A percentile compares a stretch with the other conserved stretches of the same genome.
Conservation (phyloP, 495 filamentous ascomycete species). For the Evansstolkia leycettana region DNA sequence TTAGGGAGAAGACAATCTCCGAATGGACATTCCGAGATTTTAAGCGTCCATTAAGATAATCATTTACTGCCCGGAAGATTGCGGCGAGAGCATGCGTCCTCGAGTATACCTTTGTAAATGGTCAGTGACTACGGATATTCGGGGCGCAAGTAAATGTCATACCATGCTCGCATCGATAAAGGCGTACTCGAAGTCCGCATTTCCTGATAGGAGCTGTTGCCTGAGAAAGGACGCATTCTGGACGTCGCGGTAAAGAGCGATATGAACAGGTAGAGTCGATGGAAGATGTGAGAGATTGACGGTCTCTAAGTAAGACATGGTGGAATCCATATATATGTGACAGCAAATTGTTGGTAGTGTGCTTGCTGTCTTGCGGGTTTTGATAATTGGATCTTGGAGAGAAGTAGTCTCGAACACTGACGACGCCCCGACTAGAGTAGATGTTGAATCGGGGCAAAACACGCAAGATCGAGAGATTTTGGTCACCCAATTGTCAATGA, state of each 20-base stretch:
- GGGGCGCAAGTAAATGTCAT: background rate
- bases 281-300: constrained; percentile 62
- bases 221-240: constrained; percentile 65
- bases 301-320: constrained; percentile 30
- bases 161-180: constrained; percentile 76
- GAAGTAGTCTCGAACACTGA: too few relatives aligned
- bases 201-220: constrained; percentile 67
- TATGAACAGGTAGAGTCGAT: constrained; percentile 47
- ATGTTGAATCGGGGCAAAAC: too few relatives aligned
- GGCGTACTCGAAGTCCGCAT: constrained; percentile 80
- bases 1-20: constrained; percentile 77
- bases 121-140: constrained; percentile 4
- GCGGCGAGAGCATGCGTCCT: constrained; percentile 63
- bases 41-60: constrained; percentile 44
- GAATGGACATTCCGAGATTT: constrained; percentile 84
- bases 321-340: constrained; percentile 1
- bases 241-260: constrained; percentile 63
- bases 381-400: too few relatives aligned
- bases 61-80: constrained; percentile 64
- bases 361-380: too few relatives aligned
- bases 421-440: too few relatives aligned
- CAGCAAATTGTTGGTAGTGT: background rate
- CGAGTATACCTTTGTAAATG: constrained; percentile 43
- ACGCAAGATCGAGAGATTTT: too few relatives aligned
- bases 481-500: too few relatives aligned